Evolutionary conservation across 1,284 basidiomycete genomes (phyloP), one percentile per base, ranked within the genome.

Genomic region (Cryptococcus hybrid): DNA sequence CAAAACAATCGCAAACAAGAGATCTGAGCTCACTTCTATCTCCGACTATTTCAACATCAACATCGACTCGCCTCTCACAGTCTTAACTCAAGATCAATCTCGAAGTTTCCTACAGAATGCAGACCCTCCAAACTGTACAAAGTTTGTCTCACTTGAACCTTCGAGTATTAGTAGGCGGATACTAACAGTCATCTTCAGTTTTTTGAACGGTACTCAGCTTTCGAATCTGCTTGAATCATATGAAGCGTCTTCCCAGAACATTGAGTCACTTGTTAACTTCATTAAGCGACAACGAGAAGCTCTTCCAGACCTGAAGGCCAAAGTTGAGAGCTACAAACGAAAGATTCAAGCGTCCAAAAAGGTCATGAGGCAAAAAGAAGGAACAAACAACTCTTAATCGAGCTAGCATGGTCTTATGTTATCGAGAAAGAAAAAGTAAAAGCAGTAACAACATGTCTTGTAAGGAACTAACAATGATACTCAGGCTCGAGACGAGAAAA

Each of bases 31-130:
- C 24, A 83, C 89, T 43, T 84, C 87, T 3, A 95, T 98, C 51
- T 87, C 88, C 66, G 90, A 96, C 70, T 89, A 93, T 67, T 94
- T 95, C 86, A 91, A 92, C 70, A 92, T 99, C 59, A 71, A 80
- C 63, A 90, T 98, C 59, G 96, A 99, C 73, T 97, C 97, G 69
- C 94, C 94, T 0, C 86, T 98, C 83, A 96, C 93, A 62, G 87
- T 99, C 43, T 82, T 95, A 38, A 95, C 91, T 1, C 93, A 96
- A 82, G 91, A 90, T 83, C 73, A 84, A 50, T 84, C 86, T 2
- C 84, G 92, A 42, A 88, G 91, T 65, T 99, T 99, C 78, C 80
- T 99, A 65, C 88, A 89, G 57, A 86, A 87, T 2, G 89, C 92
- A 2, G 84, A 87, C 51, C 84, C 18, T 18, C 18, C n/a, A 90